Evolutionary conservation across 192 early-diverging fungal species (phyloP).

Genomic region (Mortierella claussenii): DNA sequence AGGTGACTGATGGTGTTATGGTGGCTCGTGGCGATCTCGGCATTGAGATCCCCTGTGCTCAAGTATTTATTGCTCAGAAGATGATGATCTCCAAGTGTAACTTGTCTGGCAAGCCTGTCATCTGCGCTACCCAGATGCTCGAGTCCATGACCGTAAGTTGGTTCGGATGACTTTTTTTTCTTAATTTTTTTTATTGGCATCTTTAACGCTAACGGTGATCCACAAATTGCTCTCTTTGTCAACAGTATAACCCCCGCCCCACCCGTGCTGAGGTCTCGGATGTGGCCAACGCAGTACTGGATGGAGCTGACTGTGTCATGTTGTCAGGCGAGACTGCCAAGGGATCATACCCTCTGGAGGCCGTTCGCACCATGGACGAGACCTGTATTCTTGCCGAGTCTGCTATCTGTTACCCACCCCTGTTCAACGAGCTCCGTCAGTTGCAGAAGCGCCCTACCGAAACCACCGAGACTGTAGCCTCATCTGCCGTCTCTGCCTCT

Average conservation of each 20-base stretch:
- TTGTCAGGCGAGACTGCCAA: slow-evolving; percentile 98
- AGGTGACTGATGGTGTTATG: slow-evolving; percentile 96
- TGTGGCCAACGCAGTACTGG: slow-evolving; percentile 97
- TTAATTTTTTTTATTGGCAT: not conserved
- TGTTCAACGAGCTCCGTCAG: slow-evolving; percentile 89
- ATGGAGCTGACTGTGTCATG: slow-evolving; percentile 99
- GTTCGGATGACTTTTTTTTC: slow-evolving; percentile 9
- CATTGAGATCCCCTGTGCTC: slow-evolving; percentile 95
- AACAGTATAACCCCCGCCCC: slow-evolving; percentile 92
- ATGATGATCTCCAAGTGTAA: slow-evolving; percentile 99
- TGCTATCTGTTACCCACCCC: slow-evolving; percentile 92
- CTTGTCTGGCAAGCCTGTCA: slow-evolving; percentile 94
- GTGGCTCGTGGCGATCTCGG: slow-evolving; percentile 98
- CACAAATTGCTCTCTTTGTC: slow-evolving; percentile 17
- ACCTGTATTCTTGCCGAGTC: slow-evolving; percentile 94
- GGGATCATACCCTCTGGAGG: slow-evolving; percentile 89
- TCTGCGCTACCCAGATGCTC: slow-evolving; percentile 98
- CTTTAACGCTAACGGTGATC: not conserved
- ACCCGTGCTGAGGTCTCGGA: slow-evolving; percentile 99
- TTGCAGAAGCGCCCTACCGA: slow-evolving; percentile 78
- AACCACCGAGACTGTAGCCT: slow-evolving; percentile 93
- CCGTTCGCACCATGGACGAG: slow-evolving; percentile 93
- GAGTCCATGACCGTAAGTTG: slow-evolving; percentile 87
- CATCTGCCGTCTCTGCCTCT: slow-evolving; percentile 85
- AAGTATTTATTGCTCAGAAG: slow-evolving; percentile 95